Base-by-base conservation (phyloP, 163 green algal species). In the Prototheca wickerhamii region DNA sequence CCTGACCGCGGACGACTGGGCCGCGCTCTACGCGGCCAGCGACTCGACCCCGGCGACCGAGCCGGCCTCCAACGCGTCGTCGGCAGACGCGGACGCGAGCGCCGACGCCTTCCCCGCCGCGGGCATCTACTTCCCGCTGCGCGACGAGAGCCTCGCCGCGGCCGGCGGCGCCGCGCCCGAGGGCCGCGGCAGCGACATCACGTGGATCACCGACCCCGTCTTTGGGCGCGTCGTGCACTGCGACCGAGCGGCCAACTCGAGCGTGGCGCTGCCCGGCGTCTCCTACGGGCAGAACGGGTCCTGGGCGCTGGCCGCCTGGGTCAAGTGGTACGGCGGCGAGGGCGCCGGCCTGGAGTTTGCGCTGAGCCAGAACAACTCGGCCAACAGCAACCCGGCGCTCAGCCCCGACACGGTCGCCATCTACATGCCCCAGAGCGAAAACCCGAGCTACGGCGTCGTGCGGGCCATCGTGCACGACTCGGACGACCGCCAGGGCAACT, bases 251-350 rank as follows among this genome's bases (percentile, higher is more conserved):
- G n/a, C n/a, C n/a, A n/a, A n/a, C n/a, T n/a, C n/a, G n/a, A n/a
- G n/a, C n/a, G n/a, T n/a, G n/a, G n/a, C n/a, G n/a, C 67, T 78
- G 29, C 66, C 66, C 1, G 61, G 66, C 6, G 20, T 78, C 20
- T 23, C 28, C 3, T 78, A 73, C 25, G 71, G 71, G n/a, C 34
- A 70, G 42, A 15, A 23, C 30, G 66, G 62, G n/a, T 17, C 15
- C 17, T 73, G 73, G 65, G 65, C 66, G 0, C 18, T 78, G 3
- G 40, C 40, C 17, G 23, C 72, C 28, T 78, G 71, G 71, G 56
- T 51, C 15, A 60, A 68, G 61, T 21, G 34, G 4, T 4, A 44
- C 2, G 21, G 43, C 1, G 25, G 25, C n/a, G 20, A 23, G 43
- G 34, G 49, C 31, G 5, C 54, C 25, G 21, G 7, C 28, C 54